phyloP scores from a whole-genome alignment of 192 early-diverging fungal species.

The Coemansia sp. region DNA sequence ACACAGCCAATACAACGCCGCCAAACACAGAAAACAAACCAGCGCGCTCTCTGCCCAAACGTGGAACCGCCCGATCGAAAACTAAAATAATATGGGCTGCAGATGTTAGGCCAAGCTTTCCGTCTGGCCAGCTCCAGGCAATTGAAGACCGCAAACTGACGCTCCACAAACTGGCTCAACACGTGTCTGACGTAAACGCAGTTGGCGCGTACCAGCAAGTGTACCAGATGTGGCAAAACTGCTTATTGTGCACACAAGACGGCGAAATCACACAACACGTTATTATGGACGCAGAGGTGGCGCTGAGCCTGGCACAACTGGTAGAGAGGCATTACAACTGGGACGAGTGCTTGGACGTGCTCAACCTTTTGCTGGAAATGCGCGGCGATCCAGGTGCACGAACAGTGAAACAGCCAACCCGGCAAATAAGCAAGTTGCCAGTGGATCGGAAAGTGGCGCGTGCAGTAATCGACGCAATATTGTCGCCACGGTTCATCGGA shows the following conservation, averaged over 20 bases:
- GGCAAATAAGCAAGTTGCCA: background rate
- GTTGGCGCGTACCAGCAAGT: slow-evolving; percentile 19
- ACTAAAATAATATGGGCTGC: background rate
- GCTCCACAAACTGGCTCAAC: slow-evolving; percentile 7
- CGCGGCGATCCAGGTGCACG: slow-evolving; percentile 2
- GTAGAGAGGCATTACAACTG: slow-evolving; percentile 19
- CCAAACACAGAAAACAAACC: background rate
- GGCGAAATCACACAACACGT: slow-evolving; percentile 15
- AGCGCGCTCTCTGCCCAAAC: background rate
- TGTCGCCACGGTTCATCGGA: slow-evolving; percentile 20
- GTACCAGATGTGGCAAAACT: background rate
- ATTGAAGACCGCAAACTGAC: background rate
- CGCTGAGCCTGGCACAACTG: slow-evolving; percentile 8
- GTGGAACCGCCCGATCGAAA: background rate
- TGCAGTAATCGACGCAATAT: slow-evolving; percentile 12
- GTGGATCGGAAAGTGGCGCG: slow-evolving; percentile 1
- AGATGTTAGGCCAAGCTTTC: background rate
- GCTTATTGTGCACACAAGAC: slow-evolving; percentile 5
- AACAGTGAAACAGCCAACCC: background rate
- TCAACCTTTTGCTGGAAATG: slow-evolving; percentile 31
- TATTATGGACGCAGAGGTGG: slow-evolving; percentile 21
- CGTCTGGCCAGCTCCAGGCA: background rate
- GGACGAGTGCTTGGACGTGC: slow-evolving; percentile 28
- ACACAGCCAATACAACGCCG: background rate
- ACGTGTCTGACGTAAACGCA: background rate